Evolutionary conservation across 208 protist genomes (phyloP), one percentile per base, ranked within the genome.

Genomic region (Acanthamoeba lenticulata): DNA sequence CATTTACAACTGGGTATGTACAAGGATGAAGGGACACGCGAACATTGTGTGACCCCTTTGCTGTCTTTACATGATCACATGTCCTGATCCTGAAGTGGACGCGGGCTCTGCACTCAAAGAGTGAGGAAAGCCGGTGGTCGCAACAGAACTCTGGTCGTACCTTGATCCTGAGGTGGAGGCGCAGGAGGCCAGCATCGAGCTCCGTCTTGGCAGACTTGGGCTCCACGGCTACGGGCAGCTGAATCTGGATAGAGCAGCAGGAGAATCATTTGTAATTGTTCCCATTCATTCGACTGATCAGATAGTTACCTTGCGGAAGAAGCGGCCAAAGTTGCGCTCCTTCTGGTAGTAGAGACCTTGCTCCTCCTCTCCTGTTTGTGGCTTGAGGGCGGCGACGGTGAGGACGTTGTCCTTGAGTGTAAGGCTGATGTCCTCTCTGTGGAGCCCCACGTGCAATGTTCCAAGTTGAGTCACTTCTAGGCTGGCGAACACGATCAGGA

Each of bases 241-340:
- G 29, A 24, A 77, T 77, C 67, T 77, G 67, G 24, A 69, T 60
- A 60, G 52, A 27, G 52, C 11, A 11, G 52, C 52, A 60, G 15
- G 15, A 60, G 15, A 60, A 21, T 60, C 15, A 27, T 60, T 27
- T 27, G 21, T 27, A 21, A 60, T 60, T 11, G 52, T 60, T 11
- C 11, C 11, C 52, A 60, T 21, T n/a, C n/a, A n/a, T n/a, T n/a
- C n/a, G n/a, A n/a, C n/a, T n/a, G 52, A 60, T 21, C 52, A 60
- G 52, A 60, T 27, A 60, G 52, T 11, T 74, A 77, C 67, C 67
- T 77, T 77, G 32, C 67, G 67, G 67, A 40, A 77, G 67, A 77
- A 77, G 34, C 67, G 67, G 11, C 67, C 67, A 42, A 77, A 77
- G 67, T 77, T 77, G 67, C 67, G 67, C 40, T 77, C 67, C 67